Conservation (phyloP, 768 basidiomycete species). For the Russula brevipes region DNA sequence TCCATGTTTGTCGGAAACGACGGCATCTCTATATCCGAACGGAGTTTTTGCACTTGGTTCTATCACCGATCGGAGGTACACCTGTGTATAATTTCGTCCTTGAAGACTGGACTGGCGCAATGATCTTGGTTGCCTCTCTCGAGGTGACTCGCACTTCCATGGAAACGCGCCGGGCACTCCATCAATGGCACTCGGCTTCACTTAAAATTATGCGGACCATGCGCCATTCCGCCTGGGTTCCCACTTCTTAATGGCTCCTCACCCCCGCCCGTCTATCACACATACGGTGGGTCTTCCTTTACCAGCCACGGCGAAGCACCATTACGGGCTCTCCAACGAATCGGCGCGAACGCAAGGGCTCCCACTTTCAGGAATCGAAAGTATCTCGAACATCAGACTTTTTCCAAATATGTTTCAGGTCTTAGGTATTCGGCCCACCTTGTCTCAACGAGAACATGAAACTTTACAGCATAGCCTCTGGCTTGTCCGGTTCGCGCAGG, state of each 20-base stretch:
- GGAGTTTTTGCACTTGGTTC: not conserved
- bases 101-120: conserved; percentile 2
- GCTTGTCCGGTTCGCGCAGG: not conserved
- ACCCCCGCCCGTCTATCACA: conserved; percentile 9
- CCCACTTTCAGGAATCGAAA: conserved; percentile 9
- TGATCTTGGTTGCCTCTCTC: conserved; percentile 12
- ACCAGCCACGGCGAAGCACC: not conserved
- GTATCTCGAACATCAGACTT: conserved; percentile 5
- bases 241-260: conserved; percentile 2
- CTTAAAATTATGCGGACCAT: not conserved
- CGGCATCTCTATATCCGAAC: not conserved
- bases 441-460: conserved; percentile 15
- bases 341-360: not conserved
- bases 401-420: conserved; percentile 3
- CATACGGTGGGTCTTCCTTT: not conserved
- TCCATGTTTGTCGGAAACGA: not conserved
- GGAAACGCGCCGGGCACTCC: conserved; percentile 11
- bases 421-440: not conserved
- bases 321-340: not conserved
- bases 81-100: not conserved
- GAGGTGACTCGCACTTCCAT: not conserved
- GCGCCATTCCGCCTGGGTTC: not conserved
- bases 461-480: conserved; percentile 15
- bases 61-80: conserved; percentile 2
- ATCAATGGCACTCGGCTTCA: conserved; percentile 8